Evolutionary conservation across 257 asterid genomes (phyloP), one percentile per base, ranked within the genome.

Genomic region (Solanum chilense): DNA sequence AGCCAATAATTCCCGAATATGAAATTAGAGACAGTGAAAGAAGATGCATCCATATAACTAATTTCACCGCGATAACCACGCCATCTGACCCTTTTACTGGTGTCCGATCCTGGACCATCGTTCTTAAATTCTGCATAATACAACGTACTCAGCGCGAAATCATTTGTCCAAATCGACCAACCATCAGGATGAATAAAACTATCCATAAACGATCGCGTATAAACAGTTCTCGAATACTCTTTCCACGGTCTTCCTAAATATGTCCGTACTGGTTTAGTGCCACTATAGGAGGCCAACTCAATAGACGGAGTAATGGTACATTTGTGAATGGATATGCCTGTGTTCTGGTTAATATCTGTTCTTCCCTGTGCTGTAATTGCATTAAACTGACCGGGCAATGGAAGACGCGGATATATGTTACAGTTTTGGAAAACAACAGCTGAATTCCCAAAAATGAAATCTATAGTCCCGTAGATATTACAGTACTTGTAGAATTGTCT

Each of bases 111-210:
- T 2, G 83, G 86, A 29, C 86, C 89, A 3, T 4, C 47, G 31
- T 87, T 87, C 4, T 66, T 47, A 71, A 42, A 81, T 85, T 87
- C 83, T 1, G 86, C 47, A 71, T 87, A 87, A 39, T 27, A 78
- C 31, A 87, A 44, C 3, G 83, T 85, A 9, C 31, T 68, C 0
- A 44, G 18, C 47, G n/a, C 70, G 60, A 39, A 47, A 87, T 47
- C 45, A 1, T 18, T 75, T 3, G 69, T 18, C 86, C 89, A 87
- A 7, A 56, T 35, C 9, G 76, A 31, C 89, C 89, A 87, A 27
- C 89, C 89, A 82, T 82, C 89, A 16, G 86, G 86, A 33, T 87
- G 58, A 45, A 87, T 69, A 76, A 87, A 64, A 82, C 68, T 41
- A 42, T 82, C 86, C 73, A 87, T 0, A 62, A 42, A 37, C 15